Evolutionary conservation across 2,329 filamentous ascomycete species (phyloP), one percentile per base, ranked within the genome.

Genomic region (Cladosporium sp.): DNA sequence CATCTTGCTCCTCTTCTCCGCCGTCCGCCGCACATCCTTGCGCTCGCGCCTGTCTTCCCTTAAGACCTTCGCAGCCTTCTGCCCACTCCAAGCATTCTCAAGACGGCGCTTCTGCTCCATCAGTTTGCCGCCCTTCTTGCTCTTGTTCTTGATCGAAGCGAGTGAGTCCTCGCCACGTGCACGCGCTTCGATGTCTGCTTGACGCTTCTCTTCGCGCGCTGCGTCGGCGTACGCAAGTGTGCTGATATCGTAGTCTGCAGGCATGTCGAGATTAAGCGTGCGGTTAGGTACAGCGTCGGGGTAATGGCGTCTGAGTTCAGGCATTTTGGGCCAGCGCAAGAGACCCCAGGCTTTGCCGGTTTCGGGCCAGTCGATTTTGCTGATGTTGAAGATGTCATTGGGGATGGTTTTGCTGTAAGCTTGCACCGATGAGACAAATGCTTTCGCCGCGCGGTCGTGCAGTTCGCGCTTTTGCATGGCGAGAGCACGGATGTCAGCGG

Each of bases 391-490:
- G 70, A 99, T 98, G 73, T 92, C 96, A 66, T 88, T 89, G 0
- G 94, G 93, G 70, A 93, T 88, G 74, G 98, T 95, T 73, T 95
- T 96, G 75, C 88, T 91, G 79, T 98, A 98, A 70, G 91, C 91
- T 75, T 93, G 88, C 1, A 96, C 88, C 91, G 93, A 98, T 74
- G 91, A 94, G 25, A 98, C 94, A 72, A 99, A 98, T 0, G 89
- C 95, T 67, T 89, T 88, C 75, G 97, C 92, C 0, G 91, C 93
- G 73, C 96, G 95, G 76, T 97, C 93, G 76, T 95, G 89, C 13
- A 95, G 75, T 28, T 87, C 86, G 26, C 89, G 81, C 75, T 92
- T 90, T 46, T 80, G 77, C 30, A 81, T 79, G 14, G 89, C 84
- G 3, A 86, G 74, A 13, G 82, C 79, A 28, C 91, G 86, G 64